Base-by-base conservation (phyloP, 2,329 filamentous ascomycete species). In the Lasiodiplodia hormozganensis region DNA sequence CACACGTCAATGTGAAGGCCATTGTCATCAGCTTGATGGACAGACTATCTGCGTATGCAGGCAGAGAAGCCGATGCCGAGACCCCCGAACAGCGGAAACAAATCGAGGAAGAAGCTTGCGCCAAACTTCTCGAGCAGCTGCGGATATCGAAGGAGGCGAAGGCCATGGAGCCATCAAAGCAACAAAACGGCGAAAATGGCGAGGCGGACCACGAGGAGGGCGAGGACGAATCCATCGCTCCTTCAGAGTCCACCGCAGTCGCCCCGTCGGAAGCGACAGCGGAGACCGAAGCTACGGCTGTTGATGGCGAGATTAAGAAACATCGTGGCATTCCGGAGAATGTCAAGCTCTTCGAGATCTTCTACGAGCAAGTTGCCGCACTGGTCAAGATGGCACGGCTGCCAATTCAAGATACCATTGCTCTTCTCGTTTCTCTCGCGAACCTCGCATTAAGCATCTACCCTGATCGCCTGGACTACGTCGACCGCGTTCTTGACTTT, bases 21-120 rank as follows among this genome's bases (percentile, higher is more conserved):
- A 99, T 99, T 69, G 95, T 99, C 11, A 97, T 98, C 76, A 96
- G 95, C 31, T 85, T 99, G 70, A 99, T 99, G 96, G 95, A 99
- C 77, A 89, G 96, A 49, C 82, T 99, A 36, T 97, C 96, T 7
- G 91, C 94, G 67, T 99, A 97, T 79, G 95, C 96, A n/a, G 91
- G 96, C 74, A 88, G 94, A 68, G 95, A 98, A 80, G 88, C 92
- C 3, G 88, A 92, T 72, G 87, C 88, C 28, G 90, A 92, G 68
- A 85, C 88, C 23, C 85, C 87, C 5, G 90, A 93, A 67, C 88
- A 94, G 73, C 89, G 89, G 72, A 89, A 89, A 71, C 91, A 93
- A 79, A 84, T 88, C 34, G 96, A 99, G 80, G 90, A 96, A 72
- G 93, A 97, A 65, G 95, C 95, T 0, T 87, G 97, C 66, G 84